A percentile compares a stretch with the other conserved stretches of the same genome.
phyloP scores from a whole-genome alignment of 2,329 filamentous ascomycete genomes.

The Didymella sp. region DNA sequence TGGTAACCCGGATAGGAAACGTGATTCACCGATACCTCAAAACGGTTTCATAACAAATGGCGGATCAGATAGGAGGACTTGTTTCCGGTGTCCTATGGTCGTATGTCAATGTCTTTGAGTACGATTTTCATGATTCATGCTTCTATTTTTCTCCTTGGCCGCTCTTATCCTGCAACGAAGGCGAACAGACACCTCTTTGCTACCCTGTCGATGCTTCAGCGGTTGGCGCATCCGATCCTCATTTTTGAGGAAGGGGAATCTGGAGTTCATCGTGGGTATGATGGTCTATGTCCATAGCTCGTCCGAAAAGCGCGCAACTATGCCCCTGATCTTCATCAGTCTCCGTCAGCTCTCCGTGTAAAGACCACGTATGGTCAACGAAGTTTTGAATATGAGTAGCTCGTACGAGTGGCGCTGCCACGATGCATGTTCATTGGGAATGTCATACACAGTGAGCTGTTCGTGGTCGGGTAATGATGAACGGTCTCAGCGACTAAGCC shows the following conservation, averaged over 20 bases:
- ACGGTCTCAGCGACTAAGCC: slow-evolving; percentile 2
- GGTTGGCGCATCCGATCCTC: too few relatives aligned
- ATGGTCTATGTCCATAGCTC: not conserved
- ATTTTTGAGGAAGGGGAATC: too few relatives aligned
- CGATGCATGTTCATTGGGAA: not conserved
- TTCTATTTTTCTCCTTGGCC: too few relatives aligned
- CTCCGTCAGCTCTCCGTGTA: not conserved
- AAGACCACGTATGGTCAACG: not conserved
- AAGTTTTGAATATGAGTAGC: not conserved
- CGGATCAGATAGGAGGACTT: not conserved
- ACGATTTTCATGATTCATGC: too few relatives aligned
- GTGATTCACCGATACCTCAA: too few relatives aligned
- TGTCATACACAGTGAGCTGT: not conserved
- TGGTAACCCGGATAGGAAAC: too few relatives aligned
- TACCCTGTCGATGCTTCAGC: too few relatives aligned
- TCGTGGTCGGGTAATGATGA: not conserved
- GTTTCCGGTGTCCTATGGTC: not conserved
- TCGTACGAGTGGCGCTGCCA: slow-evolving; percentile 7
- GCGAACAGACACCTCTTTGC: too few relatives aligned
- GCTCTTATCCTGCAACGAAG: too few relatives aligned
- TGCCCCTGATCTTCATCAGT: slow-evolving; percentile 4
- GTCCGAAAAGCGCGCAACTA: not conserved
- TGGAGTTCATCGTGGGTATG: too few relatives aligned
- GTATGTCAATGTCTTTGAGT: too few relatives aligned
- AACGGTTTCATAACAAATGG: slow-evolving; percentile 9